Conservation (phyloP, 352 stramenopile species). For the Thraustochytrium aureum region DNA sequence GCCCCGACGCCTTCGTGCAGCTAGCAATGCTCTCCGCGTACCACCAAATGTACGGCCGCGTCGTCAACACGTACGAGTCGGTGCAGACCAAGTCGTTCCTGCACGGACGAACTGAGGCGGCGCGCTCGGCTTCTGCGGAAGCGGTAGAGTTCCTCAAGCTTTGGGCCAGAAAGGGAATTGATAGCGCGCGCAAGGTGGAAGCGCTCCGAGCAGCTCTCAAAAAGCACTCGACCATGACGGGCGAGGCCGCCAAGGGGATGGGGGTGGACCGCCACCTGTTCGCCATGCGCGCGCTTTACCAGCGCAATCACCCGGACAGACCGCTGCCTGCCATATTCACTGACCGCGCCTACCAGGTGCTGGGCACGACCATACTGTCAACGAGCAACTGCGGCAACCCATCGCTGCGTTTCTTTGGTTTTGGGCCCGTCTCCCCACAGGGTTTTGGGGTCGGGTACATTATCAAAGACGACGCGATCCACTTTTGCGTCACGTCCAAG, state of each 20-base stretch:
- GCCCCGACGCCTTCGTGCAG: slow-evolving; percentile 96
- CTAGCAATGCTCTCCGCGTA: slow-evolving; percentile 94
- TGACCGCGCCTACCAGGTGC: background rate
- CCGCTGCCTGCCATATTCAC: slow-evolving; percentile 15
- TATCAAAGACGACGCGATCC: slow-evolving; percentile 48
- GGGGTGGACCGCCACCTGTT: slow-evolving; percentile 53
- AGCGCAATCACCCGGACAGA: background rate
- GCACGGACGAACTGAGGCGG: slow-evolving; percentile 82
- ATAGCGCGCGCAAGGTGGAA: slow-evolving; percentile 13
- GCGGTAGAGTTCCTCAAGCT: slow-evolving; percentile 41
- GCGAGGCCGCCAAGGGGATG: slow-evolving; percentile 9
- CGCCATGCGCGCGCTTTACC: slow-evolving; percentile 8
- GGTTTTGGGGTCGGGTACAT: slow-evolving; percentile 56
- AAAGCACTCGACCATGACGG: slow-evolving; percentile 3
- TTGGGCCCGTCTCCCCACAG: slow-evolving; percentile 45
- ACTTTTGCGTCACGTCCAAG: slow-evolving; percentile 42
- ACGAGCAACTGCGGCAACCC: slow-evolving; percentile 52
- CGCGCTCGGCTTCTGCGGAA: slow-evolving; percentile 3
- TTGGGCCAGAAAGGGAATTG: slow-evolving; percentile 20
- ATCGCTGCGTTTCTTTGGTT: slow-evolving; percentile 42
- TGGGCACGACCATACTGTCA: slow-evolving; percentile 17
- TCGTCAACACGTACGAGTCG: slow-evolving; percentile 95
- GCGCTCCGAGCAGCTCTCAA: background rate
- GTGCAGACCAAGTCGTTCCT: slow-evolving; percentile 95
- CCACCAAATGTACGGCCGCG: slow-evolving; percentile 87